Percentiles rank a stretch among this genome's conserved stretches.
Evolutionary conservation across 1,284 basidiomycete genomes (phyloP).

Genomic region (Peniophora sp.): DNA sequence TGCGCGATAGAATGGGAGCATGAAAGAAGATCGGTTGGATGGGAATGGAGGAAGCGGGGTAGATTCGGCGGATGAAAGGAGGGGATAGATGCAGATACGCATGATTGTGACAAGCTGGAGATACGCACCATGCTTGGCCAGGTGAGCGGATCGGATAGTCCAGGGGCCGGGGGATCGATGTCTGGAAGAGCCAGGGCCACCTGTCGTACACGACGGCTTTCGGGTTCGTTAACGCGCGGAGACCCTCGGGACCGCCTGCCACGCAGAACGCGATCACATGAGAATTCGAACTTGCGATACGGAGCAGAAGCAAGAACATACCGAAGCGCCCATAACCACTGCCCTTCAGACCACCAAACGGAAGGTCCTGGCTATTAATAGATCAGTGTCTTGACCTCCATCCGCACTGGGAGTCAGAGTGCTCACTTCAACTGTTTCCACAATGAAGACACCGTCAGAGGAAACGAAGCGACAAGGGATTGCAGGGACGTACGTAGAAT

Average conservation of each 20-base stretch:
- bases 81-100: conserved; percentile 9
- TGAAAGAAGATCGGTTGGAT: conserved; percentile 1
- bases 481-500: conserved; percentile 64
- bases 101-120: conserved; percentile 12
- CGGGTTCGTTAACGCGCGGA: conserved; percentile 77
- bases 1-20: too few relatives aligned
- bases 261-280: conserved; percentile 3
- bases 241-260: conserved; percentile 83
- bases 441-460: conserved; percentile 3
- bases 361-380: conserved; percentile 75
- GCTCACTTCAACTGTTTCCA: conserved; percentile 56
- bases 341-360: conserved; percentile 87
- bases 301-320: conserved; percentile 21
- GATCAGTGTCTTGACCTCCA: background rate
- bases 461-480: background rate
- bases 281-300: conserved; percentile 2
- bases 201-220: conserved; percentile 86
- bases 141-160: conserved; percentile 85
- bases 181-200: conserved; percentile 77
- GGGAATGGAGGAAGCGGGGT: background rate
- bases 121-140: conserved; percentile 71
- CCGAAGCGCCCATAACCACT: conserved; percentile 91
- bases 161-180: conserved; percentile 77
- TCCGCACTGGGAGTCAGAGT: conserved; percentile 18
- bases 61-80: background rate